Evolutionary conservation across 169 alveolate species (phyloP).

Genomic region (Plasmodium cynomolgi): DNA sequence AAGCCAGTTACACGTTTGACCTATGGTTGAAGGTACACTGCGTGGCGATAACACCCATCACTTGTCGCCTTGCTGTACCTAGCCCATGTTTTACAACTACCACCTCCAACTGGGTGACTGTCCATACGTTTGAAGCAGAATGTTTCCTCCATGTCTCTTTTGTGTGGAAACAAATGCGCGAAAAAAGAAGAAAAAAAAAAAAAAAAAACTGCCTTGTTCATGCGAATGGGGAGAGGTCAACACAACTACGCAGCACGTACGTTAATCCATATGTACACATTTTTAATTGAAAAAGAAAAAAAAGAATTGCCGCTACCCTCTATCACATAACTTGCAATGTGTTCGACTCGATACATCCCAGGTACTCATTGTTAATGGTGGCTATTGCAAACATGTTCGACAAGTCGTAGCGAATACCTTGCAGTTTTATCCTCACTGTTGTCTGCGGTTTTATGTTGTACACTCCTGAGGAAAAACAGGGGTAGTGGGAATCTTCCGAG

Average conservation of each 20-base stretch:
- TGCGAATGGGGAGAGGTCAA: background rate
- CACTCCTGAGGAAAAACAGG: conserved; percentile 90
- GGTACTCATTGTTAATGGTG: conserved; percentile 90
- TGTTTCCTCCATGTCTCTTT: background rate
- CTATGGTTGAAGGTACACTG: background rate
- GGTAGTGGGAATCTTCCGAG: conserved; percentile 88
- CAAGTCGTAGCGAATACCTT: conserved; percentile 91
- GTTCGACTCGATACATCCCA: conserved; percentile 81
- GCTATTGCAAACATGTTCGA: conserved; percentile 93
- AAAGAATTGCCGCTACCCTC: background rate
- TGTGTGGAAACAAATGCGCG: background rate
- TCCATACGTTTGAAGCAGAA: background rate
- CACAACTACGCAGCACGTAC: background rate
- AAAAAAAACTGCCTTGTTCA: background rate
- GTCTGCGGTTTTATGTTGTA: conserved; percentile 87
- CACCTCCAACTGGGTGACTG: background rate
- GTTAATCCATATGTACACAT: background rate
- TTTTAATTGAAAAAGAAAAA: background rate
- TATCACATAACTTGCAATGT: conserved; percentile 49
- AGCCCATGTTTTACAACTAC: background rate
- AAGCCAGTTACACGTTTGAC: background rate
- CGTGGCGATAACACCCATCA: background rate
- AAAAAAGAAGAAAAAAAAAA: background rate
- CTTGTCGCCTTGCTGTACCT: background rate
- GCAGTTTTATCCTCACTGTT: conserved; percentile 90